Evolutionary conservation across 805 yeast genomes (phyloP).

Genomic region (Lipomyces spencermartinsiae): DNA sequence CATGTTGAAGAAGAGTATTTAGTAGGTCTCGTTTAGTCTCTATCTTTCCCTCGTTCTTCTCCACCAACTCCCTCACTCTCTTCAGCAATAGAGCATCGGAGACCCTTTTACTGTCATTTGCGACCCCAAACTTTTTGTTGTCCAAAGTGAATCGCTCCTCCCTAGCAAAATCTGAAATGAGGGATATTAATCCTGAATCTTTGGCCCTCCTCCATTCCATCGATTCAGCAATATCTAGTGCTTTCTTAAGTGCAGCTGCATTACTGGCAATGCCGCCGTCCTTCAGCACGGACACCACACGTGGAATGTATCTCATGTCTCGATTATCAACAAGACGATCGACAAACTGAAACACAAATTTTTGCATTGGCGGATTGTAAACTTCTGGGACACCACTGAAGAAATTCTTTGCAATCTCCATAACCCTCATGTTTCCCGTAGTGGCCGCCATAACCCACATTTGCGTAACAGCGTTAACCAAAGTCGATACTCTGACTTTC

Average conservation of each 20-base stretch:
- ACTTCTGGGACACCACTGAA: conserved; percentile 8
- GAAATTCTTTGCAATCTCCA: conserved; percentile 12
- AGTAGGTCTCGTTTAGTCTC: neutral
- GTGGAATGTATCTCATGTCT: neutral
- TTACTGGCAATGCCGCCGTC: neutral
- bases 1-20: neutral
- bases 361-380: conserved; percentile 10
- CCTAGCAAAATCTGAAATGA: neutral
- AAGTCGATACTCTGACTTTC: neutral
- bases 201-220: neutral
- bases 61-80: conserved; percentile 1
- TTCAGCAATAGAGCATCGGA: conserved; percentile 3
- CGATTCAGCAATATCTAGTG: neutral
- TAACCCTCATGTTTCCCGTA: conserved; percentile 11
- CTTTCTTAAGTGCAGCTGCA: neutral
- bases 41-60: neutral
- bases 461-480: conserved; percentile 23
- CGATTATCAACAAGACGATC: neutral
- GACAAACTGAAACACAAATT: conserved; percentile 4
- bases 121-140: neutral
- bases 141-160: neutral
- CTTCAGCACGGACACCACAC: neutral
- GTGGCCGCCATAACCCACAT: conserved; percentile 33
- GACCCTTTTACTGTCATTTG: neutral
- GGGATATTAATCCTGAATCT: neutral